These are phyloP conservation scores for Gardenia jasminoides DNA, from an alignment of 257 asterid species.

Conservation along the genomic window DNA sequence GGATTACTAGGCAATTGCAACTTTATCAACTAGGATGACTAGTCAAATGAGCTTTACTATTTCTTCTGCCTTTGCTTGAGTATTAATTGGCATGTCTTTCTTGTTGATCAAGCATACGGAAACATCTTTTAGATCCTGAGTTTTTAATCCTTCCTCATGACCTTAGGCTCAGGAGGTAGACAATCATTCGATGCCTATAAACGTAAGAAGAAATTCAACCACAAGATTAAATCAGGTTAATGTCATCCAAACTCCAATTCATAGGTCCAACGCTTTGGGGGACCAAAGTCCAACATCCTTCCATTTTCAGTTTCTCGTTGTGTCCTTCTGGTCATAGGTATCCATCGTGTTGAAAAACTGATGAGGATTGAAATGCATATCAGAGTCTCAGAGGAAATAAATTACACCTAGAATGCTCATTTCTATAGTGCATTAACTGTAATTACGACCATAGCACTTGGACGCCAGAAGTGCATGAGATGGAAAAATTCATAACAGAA, in stretches of 20 bases:
- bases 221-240: not conserved
- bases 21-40: not conserved
- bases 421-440: not conserved
- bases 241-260: not conserved
- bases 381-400: not conserved
- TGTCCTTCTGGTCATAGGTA: not conserved
- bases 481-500: not conserved
- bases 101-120: not conserved
- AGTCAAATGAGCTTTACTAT: not conserved
- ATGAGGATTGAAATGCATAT: not conserved
- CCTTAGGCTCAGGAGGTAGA: not conserved
- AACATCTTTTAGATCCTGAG: not conserved
- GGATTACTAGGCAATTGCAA: not conserved
- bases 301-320: not conserved
- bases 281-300: not conserved
- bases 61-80: not conserved
- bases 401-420: not conserved
- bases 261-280: not conserved
- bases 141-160: not conserved
- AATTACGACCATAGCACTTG: not conserved
- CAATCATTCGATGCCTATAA: not conserved
- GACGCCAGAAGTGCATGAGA: not conserved
- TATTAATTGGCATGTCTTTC: not conserved
- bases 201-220: not conserved
- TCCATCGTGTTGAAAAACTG: not conserved